These are phyloP conservation scores for Atractiella rhizophila DNA, from an alignment of 768 basidiomycete genomes.

Conservation along the genomic window DNA sequence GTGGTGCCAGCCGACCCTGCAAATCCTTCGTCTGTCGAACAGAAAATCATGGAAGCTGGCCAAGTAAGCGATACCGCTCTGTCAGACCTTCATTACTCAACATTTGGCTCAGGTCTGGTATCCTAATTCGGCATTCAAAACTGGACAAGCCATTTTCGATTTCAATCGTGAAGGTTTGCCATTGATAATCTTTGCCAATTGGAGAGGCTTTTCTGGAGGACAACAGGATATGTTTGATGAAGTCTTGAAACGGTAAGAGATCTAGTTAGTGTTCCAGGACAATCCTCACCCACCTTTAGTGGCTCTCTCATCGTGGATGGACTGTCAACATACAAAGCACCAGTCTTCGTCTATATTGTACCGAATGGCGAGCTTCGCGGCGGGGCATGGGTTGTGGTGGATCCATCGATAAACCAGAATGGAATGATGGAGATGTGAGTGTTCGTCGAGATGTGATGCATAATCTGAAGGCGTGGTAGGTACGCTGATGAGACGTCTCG, in stretches of 20 bases:
- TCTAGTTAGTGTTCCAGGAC: too few relatives aligned
- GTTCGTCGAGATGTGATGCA: too few relatives aligned
- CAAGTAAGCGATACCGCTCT: constrained; percentile 23
- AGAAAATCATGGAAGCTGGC: constrained; percentile 97
- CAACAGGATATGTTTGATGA: constrained; percentile 68
- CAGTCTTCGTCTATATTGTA: constrained; percentile 92
- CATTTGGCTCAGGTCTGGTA: constrained; percentile 48
- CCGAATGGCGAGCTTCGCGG: constrained; percentile 97
- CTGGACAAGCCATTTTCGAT: constrained; percentile 95
- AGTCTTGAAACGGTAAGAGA: constrained; percentile 15
- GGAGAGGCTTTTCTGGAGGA: constrained; percentile 99
- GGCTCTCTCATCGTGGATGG: constrained; percentile 66
- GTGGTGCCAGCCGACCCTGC: constrained; percentile 93
- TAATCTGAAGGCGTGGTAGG: background rate
- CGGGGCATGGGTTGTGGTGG: constrained; percentile 96
- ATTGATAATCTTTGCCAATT: constrained; percentile 95
- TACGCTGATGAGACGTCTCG: constrained; percentile 88
- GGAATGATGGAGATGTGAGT: constrained; percentile 72
- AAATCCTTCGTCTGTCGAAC: constrained; percentile 85
- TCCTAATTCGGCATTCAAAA: constrained; percentile 97
- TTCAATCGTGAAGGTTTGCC: constrained; percentile 92
- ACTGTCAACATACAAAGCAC: constrained; percentile 83
- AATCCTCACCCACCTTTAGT: constrained; percentile 1
- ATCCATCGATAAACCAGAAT: constrained; percentile 84
- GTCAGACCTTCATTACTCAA: background rate